Conservation (phyloP, 148 eudicot genomes). For the Nyssa sinensis region DNA sequence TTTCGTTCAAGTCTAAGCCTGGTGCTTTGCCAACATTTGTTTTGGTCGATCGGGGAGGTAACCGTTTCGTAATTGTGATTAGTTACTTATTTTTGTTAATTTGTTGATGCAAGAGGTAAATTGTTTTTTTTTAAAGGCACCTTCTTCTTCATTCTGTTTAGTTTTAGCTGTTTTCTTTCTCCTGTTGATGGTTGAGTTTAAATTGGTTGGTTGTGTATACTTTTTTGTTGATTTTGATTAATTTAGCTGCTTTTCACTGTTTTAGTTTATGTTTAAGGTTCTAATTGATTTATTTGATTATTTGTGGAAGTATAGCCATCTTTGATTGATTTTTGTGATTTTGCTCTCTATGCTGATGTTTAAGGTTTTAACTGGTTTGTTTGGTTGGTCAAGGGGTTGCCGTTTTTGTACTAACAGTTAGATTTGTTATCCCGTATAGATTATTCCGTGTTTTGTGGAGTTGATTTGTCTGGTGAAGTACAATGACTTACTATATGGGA, state of each 20-base stretch:
- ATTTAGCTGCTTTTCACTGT: not conserved
- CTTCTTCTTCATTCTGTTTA: constrained; percentile 1
- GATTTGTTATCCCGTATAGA: not conserved
- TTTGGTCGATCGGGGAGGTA: constrained; percentile 59
- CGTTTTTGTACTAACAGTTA: not conserved
- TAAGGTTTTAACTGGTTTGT: not conserved
- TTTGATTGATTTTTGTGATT: not conserved
- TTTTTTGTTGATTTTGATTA: not conserved
- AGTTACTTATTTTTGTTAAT: not conserved
- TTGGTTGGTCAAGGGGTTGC: not conserved
- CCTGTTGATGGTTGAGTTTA: not conserved
- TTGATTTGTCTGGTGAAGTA: not conserved
- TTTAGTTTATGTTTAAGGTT: not conserved
- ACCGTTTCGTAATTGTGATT: not conserved
- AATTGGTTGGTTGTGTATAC: not conserved
- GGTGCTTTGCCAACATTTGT: constrained; percentile 84
- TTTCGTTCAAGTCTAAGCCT: constrained; percentile 68
- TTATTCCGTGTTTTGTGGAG: not conserved
- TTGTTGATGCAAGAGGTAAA: not conserved
- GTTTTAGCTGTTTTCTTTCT: not conserved
- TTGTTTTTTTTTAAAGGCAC: not conserved
- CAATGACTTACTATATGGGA: not conserved
- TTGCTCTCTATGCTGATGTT: not conserved
- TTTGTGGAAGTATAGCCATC: not conserved
- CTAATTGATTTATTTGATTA: not conserved